These are phyloP conservation scores for Magnaporthales sp. DNA, from an alignment of 2,329 filamentous ascomycete genomes.

Conservation along the genomic window DNA sequence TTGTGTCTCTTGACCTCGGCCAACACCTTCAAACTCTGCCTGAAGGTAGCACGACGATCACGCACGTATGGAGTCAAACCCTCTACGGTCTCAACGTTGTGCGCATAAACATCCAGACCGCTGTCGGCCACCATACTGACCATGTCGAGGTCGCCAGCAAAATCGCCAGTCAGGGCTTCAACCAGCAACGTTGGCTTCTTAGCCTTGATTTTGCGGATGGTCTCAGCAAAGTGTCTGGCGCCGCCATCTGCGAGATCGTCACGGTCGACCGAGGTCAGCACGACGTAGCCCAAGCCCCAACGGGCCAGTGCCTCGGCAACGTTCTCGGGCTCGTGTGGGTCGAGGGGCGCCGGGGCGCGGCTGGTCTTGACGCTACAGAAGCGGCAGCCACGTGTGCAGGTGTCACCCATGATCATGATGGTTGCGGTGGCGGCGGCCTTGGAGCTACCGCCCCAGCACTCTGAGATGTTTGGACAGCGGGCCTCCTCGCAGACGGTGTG, in stretches of 20 bases:
- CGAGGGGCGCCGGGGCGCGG: constrained; percentile 65
- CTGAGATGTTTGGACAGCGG: constrained; percentile 91
- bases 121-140: constrained; percentile 75
- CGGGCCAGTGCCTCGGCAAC: constrained; percentile 85
- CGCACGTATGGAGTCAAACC: constrained; percentile 81
- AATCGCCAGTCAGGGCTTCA: constrained; percentile 83
- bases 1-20: constrained; percentile 71
- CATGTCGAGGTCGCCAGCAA: constrained; percentile 76
- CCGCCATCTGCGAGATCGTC: constrained; percentile 89
- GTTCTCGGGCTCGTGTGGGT: constrained; percentile 94
- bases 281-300: constrained; percentile 95
- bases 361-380: constrained; percentile 97
- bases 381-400: constrained; percentile 89
- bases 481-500: constrained; percentile 98
- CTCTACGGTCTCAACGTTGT: constrained; percentile 95
- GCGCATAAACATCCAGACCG: constrained; percentile 91
- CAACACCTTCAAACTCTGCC: constrained; percentile 74
- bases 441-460: constrained; percentile 90
- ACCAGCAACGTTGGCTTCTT: constrained; percentile 71
- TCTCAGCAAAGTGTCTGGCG: constrained; percentile 84
- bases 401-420: constrained; percentile 99
- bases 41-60: constrained; percentile 82
- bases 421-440: constrained; percentile 91
- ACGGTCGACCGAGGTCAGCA: constrained; percentile 86
- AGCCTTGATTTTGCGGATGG: constrained; percentile 85